Evolutionary conservation across 208 protist genomes (phyloP).

Genomic region (Leishmania braziliensis): DNA sequence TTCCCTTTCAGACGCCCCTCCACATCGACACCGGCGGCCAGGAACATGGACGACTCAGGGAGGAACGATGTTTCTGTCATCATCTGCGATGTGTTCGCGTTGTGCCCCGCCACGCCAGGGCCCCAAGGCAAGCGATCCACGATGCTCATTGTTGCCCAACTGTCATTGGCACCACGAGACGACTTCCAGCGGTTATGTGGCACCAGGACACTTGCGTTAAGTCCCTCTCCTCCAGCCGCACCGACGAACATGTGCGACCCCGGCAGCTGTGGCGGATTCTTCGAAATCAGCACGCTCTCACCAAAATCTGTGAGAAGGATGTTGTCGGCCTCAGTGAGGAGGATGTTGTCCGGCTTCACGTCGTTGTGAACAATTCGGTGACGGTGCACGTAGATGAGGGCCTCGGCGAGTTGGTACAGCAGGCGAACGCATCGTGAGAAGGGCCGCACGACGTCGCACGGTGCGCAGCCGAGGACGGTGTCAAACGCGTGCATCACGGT

Average conservation of each 20-base stretch:
- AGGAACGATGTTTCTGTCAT: conserved; percentile 18
- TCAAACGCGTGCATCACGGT: conserved; percentile 41
- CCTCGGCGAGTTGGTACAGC: conserved; percentile 60
- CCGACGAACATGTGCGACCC: background rate
- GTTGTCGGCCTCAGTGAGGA: conserved; percentile 65
- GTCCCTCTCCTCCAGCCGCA: background rate
- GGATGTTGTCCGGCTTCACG: conserved; percentile 88
- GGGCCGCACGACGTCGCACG: conserved; percentile 44
- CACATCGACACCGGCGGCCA: conserved; percentile 37
- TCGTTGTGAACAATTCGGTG: conserved; percentile 85
- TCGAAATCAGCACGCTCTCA: conserved; percentile 49
- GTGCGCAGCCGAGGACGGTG: conserved; percentile 5
- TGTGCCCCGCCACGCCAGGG: background rate
- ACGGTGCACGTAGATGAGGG: conserved; percentile 71
- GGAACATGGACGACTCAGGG: conserved; percentile 52
- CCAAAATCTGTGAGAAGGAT: conserved; percentile 88
- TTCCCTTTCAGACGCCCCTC: conserved; percentile 36
- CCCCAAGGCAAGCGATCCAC: conserved; percentile 8
- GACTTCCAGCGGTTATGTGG: conserved; percentile 33
- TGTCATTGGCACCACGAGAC: conserved; percentile 14
- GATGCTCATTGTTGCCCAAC: conserved; percentile 18
- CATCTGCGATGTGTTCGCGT: conserved; percentile 19
- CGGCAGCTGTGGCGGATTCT: background rate
- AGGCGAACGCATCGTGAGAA: conserved; percentile 36
- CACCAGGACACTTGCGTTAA: conserved; percentile 19